These are phyloP conservation scores for Aspergillus neotritici DNA, from an alignment of 2,329 filamentous ascomycete genomes.

Conservation along the genomic window DNA sequence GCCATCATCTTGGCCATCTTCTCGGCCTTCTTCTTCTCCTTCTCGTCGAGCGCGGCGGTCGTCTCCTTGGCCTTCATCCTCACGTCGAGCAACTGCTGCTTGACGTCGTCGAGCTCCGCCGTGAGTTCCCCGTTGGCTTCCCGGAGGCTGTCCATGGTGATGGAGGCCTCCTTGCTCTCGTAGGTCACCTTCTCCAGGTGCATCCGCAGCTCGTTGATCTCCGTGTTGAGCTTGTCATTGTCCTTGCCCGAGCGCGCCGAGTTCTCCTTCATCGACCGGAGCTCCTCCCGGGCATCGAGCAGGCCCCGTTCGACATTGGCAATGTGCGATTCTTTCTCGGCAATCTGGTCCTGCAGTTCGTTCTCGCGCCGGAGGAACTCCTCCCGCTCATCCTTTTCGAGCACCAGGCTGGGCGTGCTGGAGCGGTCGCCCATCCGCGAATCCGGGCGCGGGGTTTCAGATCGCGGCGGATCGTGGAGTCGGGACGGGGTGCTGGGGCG, in stretches of 20 bases:
- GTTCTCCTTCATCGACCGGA: constrained; percentile 78
- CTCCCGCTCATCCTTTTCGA: constrained; percentile 95
- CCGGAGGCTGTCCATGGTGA: constrained; percentile 96
- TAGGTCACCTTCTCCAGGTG: constrained; percentile 92
- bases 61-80: constrained; percentile 96
- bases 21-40: constrained; percentile 97
- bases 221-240: constrained; percentile 77
- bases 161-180: constrained; percentile 92
- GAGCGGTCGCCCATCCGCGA: constrained; percentile 71
- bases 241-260: constrained; percentile 77
- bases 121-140: constrained; percentile 94
- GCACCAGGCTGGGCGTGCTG: constrained; percentile 75
- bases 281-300: constrained; percentile 78
- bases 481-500: constrained; percentile 39
- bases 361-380: constrained; percentile 94
- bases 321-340: constrained; percentile 82
- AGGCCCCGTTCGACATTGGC: constrained; percentile 73
- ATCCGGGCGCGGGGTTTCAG: constrained; percentile 59
- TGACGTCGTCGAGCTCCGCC: constrained; percentile 84
- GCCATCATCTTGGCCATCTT: constrained; percentile 99
- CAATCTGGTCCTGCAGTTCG: constrained; percentile 91
- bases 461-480: constrained; percentile 43
- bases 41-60: constrained; percentile 83
- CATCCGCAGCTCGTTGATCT: constrained; percentile 93
- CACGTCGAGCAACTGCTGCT: constrained; percentile 90